These are phyloP conservation scores for Microascus cirrosus DNA, from an alignment of 2,329 filamentous ascomycete species.

Conservation along the genomic window DNA sequence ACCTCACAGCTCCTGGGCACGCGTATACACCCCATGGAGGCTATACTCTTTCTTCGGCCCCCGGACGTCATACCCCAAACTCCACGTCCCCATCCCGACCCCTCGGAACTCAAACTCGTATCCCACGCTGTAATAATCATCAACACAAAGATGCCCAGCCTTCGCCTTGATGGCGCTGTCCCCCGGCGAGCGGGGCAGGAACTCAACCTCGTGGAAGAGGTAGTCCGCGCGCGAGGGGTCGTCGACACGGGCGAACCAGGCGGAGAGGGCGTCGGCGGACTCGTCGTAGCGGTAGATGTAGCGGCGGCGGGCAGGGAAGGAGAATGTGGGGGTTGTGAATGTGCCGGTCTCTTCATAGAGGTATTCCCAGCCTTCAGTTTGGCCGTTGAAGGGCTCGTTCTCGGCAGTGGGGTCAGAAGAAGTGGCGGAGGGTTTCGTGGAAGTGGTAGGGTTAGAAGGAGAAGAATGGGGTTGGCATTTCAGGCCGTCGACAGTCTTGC, in stretches of 20 bases:
- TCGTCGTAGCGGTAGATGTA: constrained; percentile 67
- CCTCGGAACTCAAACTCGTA: constrained; percentile 57
- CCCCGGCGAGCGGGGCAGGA: constrained; percentile 24
- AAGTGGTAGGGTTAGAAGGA: too few species aligned
- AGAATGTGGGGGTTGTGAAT: constrained; percentile 44
- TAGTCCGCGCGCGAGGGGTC: constrained; percentile 55
- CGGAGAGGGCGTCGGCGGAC: constrained; percentile 45
- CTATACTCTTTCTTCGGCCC: constrained; percentile 67
- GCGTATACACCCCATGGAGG: constrained; percentile 39
- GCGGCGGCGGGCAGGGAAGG: constrained; percentile 50
- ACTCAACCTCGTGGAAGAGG: constrained; percentile 64
- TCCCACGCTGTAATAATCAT: constrained; percentile 59
- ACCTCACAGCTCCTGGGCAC: too few species aligned
- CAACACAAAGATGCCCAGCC: constrained; percentile 58
- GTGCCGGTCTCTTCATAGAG: constrained; percentile 58
- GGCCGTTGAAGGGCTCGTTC: constrained; percentile 14
- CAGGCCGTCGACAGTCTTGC: constrained; percentile 44
- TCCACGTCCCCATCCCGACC: constrained; percentile 46
- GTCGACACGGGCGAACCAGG: constrained; percentile 62
- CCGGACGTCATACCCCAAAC: constrained; percentile 51
- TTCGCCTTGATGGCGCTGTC: constrained; percentile 28
- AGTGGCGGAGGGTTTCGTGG: too few species aligned
- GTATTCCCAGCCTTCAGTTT: constrained; percentile 40
- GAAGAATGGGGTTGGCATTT: too few species aligned
- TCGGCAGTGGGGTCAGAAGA: neutral